Conservation (phyloP, 805 yeast genomes). For the Isabelozyma pseudorhagii region DNA sequence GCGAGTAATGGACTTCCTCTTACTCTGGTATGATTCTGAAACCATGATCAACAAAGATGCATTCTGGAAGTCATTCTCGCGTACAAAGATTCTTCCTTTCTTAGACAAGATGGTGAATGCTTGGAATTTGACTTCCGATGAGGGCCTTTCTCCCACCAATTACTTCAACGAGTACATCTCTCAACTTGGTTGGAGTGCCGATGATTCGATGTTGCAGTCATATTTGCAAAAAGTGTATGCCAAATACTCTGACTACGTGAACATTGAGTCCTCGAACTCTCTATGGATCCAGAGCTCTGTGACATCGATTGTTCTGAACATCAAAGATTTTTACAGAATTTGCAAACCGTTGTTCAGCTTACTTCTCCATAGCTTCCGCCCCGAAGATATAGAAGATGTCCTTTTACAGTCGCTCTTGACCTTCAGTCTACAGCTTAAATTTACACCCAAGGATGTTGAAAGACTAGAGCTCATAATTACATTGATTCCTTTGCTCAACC, state of each 20-base stretch:
- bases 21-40: not conserved
- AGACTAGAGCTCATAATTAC: not conserved
- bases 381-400: not conserved
- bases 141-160: not conserved
- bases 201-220: not conserved
- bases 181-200: not conserved
- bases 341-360: not conserved
- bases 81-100: not conserved
- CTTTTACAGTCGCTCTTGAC: not conserved
- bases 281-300: constrained; percentile 7
- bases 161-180: too few species aligned
- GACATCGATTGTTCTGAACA: not conserved
- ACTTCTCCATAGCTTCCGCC: not conserved
- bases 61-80: not conserved
- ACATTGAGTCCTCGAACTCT: constrained; percentile 5
- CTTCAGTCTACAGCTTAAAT: too few species aligned
- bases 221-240: not conserved
- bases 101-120: not conserved
- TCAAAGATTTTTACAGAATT: not conserved
- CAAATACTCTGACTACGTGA: constrained; percentile 10
- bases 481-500: not conserved
- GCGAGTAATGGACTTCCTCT: not conserved
- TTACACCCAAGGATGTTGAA: not conserved
- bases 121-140: not conserved
- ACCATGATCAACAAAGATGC: not conserved